Evolutionary conservation across 2,329 filamentous ascomycete species (phyloP), one percentile per base, ranked within the genome.

Genomic region (Exserohilum rostratum): DNA sequence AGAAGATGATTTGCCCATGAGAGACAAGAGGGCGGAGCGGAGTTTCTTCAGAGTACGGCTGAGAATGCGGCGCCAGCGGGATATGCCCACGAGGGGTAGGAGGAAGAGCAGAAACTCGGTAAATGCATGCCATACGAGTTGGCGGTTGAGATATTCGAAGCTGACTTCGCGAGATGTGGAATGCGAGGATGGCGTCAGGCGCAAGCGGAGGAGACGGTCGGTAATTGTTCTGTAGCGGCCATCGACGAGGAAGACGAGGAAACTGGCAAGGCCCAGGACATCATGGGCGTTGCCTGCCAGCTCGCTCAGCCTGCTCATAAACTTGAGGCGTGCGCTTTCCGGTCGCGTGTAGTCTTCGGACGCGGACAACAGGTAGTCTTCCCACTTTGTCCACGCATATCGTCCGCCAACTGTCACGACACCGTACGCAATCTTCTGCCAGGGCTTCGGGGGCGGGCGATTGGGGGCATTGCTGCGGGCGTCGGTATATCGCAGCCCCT

Each of bases 51-150:
- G 96, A n/a, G 88, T 87, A 58, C 92, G 85, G 17, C 85, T 83
- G n/a, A 97, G 80, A 89, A 93, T 96, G 62, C 93, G 85, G 53
- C 91, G 86, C 95, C 95, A 99, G 62, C 92, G 86, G 68, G 90
- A 89, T 64, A 99, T 93, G 46, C 95, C 95, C 37, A 99, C 90
- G n/a, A 99, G 83, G 0, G 95, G 95, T n/a, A 99, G 82, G 15
- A 98, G 85, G 74, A 98, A 99, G 29, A 99, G 84, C n/a, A 99
- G 81, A 67, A 99, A 99, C 74, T 99, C 95, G 22, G 95, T 99
- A 69, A 99, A 96, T n/a, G 95, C 95, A 77, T 99, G 95, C 95
- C 95, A 99, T 33, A 99, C 95, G 10, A 99, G 86, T 77, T 99
- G 95, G 43, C 95, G 88, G 74, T 99, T 99, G 45, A 98, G 85